Evolutionary conservation across 352 stramenopile species (phyloP).

Genomic region (Phytophthora citricola): DNA sequence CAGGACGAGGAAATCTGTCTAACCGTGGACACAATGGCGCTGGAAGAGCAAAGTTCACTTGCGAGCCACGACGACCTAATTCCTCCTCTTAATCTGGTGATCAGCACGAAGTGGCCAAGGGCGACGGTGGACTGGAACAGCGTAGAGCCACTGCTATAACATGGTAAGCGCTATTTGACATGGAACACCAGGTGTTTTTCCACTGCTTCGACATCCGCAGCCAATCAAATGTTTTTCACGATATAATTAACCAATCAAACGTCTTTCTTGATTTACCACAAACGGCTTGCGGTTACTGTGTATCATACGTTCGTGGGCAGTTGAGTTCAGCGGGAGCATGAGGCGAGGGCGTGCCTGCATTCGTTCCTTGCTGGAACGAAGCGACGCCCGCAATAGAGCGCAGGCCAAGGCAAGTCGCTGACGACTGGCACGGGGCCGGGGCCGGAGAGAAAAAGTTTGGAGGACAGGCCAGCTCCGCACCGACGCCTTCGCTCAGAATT

Average conservation of each 20-base stretch:
- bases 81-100: slow-evolving; percentile 88
- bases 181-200: not conserved
- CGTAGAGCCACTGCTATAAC: slow-evolving; percentile 84
- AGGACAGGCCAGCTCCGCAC: slow-evolving; percentile 28
- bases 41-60: slow-evolving; percentile 32
- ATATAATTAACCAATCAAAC: not conserved
- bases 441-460: slow-evolving; percentile 17
- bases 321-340: slow-evolving; percentile 28
- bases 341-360: slow-evolving; percentile 11
- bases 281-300: slow-evolving; percentile 7
- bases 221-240: slow-evolving; percentile 16
- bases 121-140: slow-evolving; percentile 90
- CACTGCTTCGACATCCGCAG: slow-evolving; percentile 11
- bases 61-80: slow-evolving; percentile 69
- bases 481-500: slow-evolving; percentile 3
- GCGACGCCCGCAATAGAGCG: slow-evolving; percentile 15
- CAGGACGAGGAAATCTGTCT: slow-evolving; percentile 89
- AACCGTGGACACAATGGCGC: slow-evolving; percentile 49
- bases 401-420: too few relatives aligned
- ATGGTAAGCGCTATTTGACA: not conserved
- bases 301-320: slow-evolving; percentile 1
- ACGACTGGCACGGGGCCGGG: slow-evolving; percentile 2
- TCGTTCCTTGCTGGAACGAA: slow-evolving; percentile 29
- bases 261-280: not conserved
- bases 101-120: slow-evolving; percentile 89